A percentile compares a stretch with the other conserved stretches of the same genome.
Evolutionary conservation across 164 flowering plant genomes (phyloP).

Genomic region (Brasenia schreberi): DNA sequence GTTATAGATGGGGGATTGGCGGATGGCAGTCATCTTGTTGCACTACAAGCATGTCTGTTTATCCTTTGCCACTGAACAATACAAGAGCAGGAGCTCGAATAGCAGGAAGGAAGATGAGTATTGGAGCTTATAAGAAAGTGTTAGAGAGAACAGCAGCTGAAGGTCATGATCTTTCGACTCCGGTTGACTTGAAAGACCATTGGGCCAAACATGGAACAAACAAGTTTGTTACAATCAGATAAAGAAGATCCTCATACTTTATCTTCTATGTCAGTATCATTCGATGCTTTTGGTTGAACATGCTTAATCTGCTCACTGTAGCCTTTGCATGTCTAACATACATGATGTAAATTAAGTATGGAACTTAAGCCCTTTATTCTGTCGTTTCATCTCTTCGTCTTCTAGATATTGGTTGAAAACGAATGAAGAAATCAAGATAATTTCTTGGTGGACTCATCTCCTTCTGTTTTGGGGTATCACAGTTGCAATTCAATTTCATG

Average conservation of each 20-base stretch:
- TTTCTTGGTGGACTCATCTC: too few species aligned
- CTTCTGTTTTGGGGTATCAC: too few species aligned
- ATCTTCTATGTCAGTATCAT: not conserved
- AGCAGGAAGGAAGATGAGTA: conserved; percentile 55
- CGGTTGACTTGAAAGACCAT: conserved; percentile 41
- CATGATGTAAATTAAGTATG: not conserved
- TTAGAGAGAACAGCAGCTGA: conserved; percentile 30
- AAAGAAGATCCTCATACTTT: not conserved
- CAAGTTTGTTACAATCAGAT: conserved; percentile 47
- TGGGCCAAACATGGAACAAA: conserved; percentile 58
- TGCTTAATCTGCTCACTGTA: not conserved
- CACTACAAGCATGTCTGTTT: conserved; percentile 32
- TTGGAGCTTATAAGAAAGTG: conserved; percentile 43
- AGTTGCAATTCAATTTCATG: too few species aligned
- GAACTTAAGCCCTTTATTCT: not conserved
- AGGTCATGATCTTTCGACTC: conserved; percentile 31
- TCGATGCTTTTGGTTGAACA: not conserved
- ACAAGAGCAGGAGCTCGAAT: conserved; percentile 39
- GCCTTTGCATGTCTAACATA: not conserved
- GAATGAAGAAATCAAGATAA: too few species aligned
- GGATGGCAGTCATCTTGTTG: conserved; percentile 64
- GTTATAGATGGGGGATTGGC: conserved; percentile 49
- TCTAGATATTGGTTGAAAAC: too few species aligned
- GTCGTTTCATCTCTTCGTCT: not conserved
- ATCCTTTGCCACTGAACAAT: conserved; percentile 43